Evolutionary conservation across 352 stramenopile species (phyloP), one percentile per base, ranked within the genome.

Genomic region (Discostella stelligera): DNA sequence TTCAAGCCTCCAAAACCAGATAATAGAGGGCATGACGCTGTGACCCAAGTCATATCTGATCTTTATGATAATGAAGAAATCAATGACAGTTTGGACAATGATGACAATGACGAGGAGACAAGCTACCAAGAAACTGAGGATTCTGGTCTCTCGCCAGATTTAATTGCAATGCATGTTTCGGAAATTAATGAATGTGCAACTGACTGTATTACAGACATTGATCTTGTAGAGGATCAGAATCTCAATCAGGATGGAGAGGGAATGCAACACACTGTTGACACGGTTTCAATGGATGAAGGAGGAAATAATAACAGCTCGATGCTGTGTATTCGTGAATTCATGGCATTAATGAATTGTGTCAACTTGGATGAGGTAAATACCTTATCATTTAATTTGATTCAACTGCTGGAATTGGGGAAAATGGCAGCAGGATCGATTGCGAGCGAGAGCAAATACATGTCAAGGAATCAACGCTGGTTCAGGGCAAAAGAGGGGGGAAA

Each of bases 1-100:
- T 58, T 58, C 18, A 58, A 56, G 49, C 49, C 10, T 16, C 49
- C 49, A 23, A 53, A 53, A 53, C 8, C 21, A 18, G 46, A 53
- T 18, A 53, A 53, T 2, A 53, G 46, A 53, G 46, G 46, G 21
- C 46, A 18, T 10, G 46, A 18, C n/a, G 46, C 9, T 55, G 49
- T 18, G 14, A 16, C 46, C 23, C n/a, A 54, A 23, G 23, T 23
- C 46, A 54, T 3, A 54, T 18, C 46, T 54, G 46, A 54, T 54
- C 14, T 54, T 30, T 55, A 30, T 5, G 49, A 55, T 23, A 10
- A 53, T 53, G 8, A 53, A 13, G 2, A 2, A n/a, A n/a, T n/a
- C n/a, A n/a, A n/a, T n/a, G n/a, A n/a, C n/a, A n/a, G n/a, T n/a
- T 58, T 58, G 18, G 50, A 27, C n/a, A 20, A 55, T 55, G 13